Evolutionary conservation across 495 filamentous ascomycete genomes (phyloP).

Genomic region (Podospora conica): DNA sequence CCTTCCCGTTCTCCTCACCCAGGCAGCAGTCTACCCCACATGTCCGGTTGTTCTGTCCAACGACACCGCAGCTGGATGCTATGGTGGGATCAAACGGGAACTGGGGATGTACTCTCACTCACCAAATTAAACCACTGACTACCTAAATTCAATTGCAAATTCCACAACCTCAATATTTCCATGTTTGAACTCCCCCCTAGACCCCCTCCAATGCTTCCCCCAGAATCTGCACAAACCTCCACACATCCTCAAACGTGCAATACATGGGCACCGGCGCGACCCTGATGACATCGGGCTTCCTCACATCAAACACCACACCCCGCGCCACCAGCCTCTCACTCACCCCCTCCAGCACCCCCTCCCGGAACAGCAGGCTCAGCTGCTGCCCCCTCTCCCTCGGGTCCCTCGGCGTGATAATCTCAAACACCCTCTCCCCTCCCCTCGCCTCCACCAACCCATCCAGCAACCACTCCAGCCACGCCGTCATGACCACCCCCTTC

Average conservation of each 20-base stretch:
- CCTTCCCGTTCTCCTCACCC: no score
- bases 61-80: no score
- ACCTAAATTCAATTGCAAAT: no score
- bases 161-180: no score
- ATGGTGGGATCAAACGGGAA: no score
- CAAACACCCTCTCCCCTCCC: constrained; percentile 48
- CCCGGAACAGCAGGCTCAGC: constrained; percentile 62
- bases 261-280: constrained; percentile 85
- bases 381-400: constrained; percentile 74
- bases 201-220: constrained; percentile 6
- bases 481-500: constrained; percentile 69
- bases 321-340: constrained; percentile 57
- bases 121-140: no score
- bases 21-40: no score
- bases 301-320: constrained; percentile 75
- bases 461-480: constrained; percentile 68
- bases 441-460: constrained; percentile 24
- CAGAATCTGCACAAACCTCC: constrained; percentile 61
- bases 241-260: constrained; percentile 76
- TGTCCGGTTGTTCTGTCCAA: no score
- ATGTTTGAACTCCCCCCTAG: no score
- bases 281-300: constrained; percentile 79
- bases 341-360: constrained; percentile 61
- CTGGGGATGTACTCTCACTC: no score
- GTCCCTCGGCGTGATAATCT: constrained; percentile 72